Evolutionary conservation across 1,284 basidiomycete species (phyloP), one percentile per base, ranked within the genome.

Genomic region (Cryptococcus jaspeensis): DNA sequence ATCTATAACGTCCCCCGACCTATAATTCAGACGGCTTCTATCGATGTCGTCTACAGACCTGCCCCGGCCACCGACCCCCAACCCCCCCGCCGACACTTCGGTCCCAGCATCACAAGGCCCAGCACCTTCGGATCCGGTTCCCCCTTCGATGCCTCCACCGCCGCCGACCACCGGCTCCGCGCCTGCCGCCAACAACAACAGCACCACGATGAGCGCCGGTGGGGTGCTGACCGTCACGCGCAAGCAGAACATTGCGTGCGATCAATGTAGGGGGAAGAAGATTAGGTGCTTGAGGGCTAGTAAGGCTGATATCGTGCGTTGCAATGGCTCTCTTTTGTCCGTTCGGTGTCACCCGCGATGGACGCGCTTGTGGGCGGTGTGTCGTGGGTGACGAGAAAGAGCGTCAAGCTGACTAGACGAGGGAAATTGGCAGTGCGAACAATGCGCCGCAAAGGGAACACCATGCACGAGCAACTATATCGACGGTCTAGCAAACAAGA

Each of bases 201-300:
- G 5, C 28, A 32, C 28, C 5, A 32, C 28, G 9, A 4, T 32
- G 28, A 32, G 28, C 28, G 28, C 28, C 4, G 28, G 28, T 5
- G 28, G 28, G 9, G 28, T 32, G 28, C 28, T 32, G 28, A 32
- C 28, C 32, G 41, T 22, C 12, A 43, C 50, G 20, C 39, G 71
- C 32, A 91, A 90, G 72, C 90, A 93, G 79, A 93, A 93, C 72
- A 89, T 90, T 22, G 90, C 90, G 23, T 93, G 90, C 74, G 90
- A 93, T 79, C 87, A 88, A 51, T 92, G 90, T 82, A 53, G 73
- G 12, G 45, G 58, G 23, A 74, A 70, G 64, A 75, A 75, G 58
- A 64, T 75, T 25, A 53, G 69, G 46, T 76, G 74, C 64, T 49
- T 56, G 36, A 41, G 64, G 39, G 51, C 49, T 1, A 51, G 43